These are phyloP conservation scores for Physcia stellaris DNA, from an alignment of 495 filamentous ascomycete genomes.

Conservation along the genomic window DNA sequence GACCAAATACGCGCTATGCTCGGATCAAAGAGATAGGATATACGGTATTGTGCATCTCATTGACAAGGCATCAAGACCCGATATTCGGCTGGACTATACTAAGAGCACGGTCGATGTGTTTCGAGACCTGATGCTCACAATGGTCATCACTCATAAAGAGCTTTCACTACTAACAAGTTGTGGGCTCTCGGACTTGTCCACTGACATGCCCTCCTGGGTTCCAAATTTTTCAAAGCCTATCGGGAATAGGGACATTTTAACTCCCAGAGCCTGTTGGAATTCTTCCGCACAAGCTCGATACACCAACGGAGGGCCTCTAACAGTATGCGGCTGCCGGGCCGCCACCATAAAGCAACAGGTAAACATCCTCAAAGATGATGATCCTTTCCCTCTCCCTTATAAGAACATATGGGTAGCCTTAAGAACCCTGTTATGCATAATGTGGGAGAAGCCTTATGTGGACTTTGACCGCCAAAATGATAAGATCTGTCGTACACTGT, in stretches of 20 bases:
- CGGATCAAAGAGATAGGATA: conserved; percentile 1
- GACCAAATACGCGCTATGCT: not conserved
- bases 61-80: not conserved
- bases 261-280: not conserved
- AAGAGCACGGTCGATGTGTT: not conserved
- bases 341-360: too few relatives aligned
- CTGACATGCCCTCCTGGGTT: not conserved
- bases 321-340: too few relatives aligned
- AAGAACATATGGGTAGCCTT: too few relatives aligned
- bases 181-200: not conserved
- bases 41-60: conserved; percentile 1
- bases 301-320: too few relatives aligned
- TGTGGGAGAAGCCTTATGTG: too few relatives aligned
- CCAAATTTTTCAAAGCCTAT: not conserved
- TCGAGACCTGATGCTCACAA: not conserved
- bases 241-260: not conserved
- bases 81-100: conserved; percentile 1
- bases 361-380: too few relatives aligned
- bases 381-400: too few relatives aligned
- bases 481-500: conserved; percentile 1
- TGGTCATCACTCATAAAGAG: not conserved
- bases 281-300: too few relatives aligned
- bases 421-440: too few relatives aligned
- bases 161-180: not conserved
- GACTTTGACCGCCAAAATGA: not conserved